These are phyloP conservation scores for Debaryomyces udenii DNA, from an alignment of 1,139 yeast species.

Conservation along the genomic window DNA sequence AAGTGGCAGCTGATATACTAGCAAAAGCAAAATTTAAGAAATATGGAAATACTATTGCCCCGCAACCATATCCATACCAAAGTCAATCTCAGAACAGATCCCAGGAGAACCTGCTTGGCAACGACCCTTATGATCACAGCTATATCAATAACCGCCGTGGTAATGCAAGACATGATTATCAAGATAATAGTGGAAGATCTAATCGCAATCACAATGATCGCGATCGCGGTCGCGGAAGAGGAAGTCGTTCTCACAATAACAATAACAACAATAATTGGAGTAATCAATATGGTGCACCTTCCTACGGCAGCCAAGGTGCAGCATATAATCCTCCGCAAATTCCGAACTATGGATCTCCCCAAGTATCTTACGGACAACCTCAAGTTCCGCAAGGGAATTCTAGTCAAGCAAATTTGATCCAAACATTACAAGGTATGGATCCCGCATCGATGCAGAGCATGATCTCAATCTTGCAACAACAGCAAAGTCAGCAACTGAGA, in stretches of 20 bases:
- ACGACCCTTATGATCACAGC: slow-evolving; percentile 2
- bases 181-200: slow-evolving; percentile 13
- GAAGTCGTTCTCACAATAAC: neutral
- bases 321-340: slow-evolving; percentile 14
- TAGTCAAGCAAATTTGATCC: slow-evolving; percentile 21
- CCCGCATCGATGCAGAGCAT: slow-evolving; percentile 55
- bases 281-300: slow-evolving; percentile 1
- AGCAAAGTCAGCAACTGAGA: slow-evolving; percentile 22
- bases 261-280: neutral
- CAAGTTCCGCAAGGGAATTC: slow-evolving; percentile 10
- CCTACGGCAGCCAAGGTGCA: neutral
- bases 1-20: slow-evolving; percentile 60
- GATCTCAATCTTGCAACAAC: slow-evolving; percentile 41
- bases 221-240: slow-evolving; percentile 9
- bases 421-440: slow-evolving; percentile 51
- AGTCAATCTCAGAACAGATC: slow-evolving; percentile 20
- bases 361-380: slow-evolving; percentile 2
- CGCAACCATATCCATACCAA: slow-evolving; percentile 14
- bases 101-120: slow-evolving; percentile 16
- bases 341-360: slow-evolving; percentile 13
- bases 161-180: slow-evolving; percentile 11
- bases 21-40: slow-evolving; percentile 32
- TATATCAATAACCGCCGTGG: slow-evolving; percentile 4
- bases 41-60: slow-evolving; percentile 31
- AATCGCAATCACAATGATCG: slow-evolving; percentile 11